These are phyloP conservation scores for Exutisphaerella laricina DNA, from an alignment of 2,329 filamentous ascomycete genomes.

Conservation along the genomic window DNA sequence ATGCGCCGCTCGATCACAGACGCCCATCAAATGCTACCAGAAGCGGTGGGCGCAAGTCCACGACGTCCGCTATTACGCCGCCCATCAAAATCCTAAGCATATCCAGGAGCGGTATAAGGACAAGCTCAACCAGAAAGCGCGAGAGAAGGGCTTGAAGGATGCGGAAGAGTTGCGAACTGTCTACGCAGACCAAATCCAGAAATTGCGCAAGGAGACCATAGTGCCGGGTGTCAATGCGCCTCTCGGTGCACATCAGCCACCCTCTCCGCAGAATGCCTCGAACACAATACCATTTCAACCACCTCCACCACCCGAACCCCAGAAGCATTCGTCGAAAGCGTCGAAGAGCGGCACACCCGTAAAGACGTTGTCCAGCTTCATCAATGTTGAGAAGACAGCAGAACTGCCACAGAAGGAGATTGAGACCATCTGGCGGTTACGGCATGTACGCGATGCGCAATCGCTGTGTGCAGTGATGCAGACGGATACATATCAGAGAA, in stretches of 20 bases:
- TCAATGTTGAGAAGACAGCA: constrained; percentile 75
- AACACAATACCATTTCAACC: constrained; percentile 32
- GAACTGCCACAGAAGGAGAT: constrained; percentile 74
- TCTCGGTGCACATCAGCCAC: constrained; percentile 28
- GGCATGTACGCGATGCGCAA: constrained; percentile 65
- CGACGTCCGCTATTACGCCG: constrained; percentile 83
- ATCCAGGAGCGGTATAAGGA: constrained; percentile 79
- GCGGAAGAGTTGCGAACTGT: constrained; percentile 72
- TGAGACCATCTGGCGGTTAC: constrained; percentile 81
- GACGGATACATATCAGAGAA: constrained; percentile 63
- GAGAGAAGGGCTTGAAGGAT: constrained; percentile 61
- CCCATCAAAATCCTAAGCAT: constrained; percentile 57
- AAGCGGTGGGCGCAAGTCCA: constrained; percentile 87
- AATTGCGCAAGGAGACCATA: constrained; percentile 62
- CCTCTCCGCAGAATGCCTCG: constrained; percentile 20
- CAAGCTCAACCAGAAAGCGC: constrained; percentile 78
- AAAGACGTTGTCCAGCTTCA: constrained; percentile 60
- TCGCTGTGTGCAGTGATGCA: constrained; percentile 83
- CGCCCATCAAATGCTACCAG: constrained; percentile 45
- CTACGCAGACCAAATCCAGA: constrained; percentile 77
- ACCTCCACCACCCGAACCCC: constrained; percentile 34
- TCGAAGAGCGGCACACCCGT: constrained; percentile 45
- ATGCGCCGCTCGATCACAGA: constrained; percentile 19
- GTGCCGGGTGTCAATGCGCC: constrained; percentile 48
- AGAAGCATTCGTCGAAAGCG: constrained; percentile 29